phyloP scores from a whole-genome alignment of 139 green algal genomes.

The Ostreobium quekettii region DNA sequence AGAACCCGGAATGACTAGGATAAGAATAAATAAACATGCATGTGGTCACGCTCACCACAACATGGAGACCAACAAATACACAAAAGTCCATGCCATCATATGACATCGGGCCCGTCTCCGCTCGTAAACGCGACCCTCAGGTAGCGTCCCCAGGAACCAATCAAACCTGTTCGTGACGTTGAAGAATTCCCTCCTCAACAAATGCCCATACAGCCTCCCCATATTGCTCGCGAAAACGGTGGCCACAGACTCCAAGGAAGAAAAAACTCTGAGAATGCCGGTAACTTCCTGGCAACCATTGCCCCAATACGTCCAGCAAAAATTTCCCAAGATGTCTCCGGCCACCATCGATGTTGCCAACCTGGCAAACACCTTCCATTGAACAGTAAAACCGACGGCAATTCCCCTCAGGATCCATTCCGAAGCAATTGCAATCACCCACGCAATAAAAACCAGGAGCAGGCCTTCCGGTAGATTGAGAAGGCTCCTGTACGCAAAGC shows the following conservation, averaged over 20 bases:
- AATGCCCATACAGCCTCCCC: background rate
- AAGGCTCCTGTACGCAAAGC: background rate
- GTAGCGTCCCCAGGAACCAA: background rate
- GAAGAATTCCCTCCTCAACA: background rate
- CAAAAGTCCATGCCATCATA: too few species aligned
- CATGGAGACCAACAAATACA: too few species aligned
- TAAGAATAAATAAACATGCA: too few species aligned
- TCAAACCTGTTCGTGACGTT: background rate
- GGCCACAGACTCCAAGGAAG: background rate
- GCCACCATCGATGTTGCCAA: background rate
- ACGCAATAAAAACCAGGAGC: too few species aligned
- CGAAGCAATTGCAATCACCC: too few species aligned
- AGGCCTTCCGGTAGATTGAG: background rate
- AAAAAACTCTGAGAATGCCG: background rate
- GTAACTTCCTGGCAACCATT: background rate
- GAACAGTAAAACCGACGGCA: background rate
- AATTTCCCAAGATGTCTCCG: background rate
- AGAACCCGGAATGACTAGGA: too few species aligned
- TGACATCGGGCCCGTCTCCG: background rate
- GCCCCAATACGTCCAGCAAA: background rate
- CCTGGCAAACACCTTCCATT: background rate
- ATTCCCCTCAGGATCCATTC: background rate
- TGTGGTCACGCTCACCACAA: too few species aligned
- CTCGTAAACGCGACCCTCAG: background rate
- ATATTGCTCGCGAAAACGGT: background rate